phyloP scores from a whole-genome alignment of 1,284 basidiomycete species.

The Fomes fomentarius region DNA sequence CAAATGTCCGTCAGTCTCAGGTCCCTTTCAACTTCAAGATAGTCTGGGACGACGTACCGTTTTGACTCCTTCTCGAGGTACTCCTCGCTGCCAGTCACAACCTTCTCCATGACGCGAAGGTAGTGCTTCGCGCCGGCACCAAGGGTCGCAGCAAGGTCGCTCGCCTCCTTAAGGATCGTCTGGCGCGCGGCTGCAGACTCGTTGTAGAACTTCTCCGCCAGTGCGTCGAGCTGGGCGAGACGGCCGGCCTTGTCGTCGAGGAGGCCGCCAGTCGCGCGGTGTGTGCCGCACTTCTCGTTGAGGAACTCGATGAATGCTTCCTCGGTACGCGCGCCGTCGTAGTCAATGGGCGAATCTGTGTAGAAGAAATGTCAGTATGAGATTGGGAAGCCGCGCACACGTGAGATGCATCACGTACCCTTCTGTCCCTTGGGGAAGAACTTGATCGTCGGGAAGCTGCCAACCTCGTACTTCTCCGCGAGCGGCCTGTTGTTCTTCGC shows the following conservation, averaged over 20 bases:
- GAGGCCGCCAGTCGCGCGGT: slow-evolving; percentile 81
- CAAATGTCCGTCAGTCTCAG: neutral
- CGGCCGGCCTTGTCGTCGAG: slow-evolving; percentile 87
- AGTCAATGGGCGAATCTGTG: slow-evolving; percentile 58
- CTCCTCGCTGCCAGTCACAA: slow-evolving; percentile 68
- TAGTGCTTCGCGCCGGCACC: slow-evolving; percentile 79
- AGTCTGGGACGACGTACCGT: slow-evolving; percentile 68
- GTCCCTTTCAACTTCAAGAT: no score
- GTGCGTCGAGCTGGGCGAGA: slow-evolving; percentile 73
- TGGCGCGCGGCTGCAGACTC: slow-evolving; percentile 59
- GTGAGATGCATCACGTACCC: slow-evolving; percentile 12
- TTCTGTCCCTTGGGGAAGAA: slow-evolving; percentile 81
- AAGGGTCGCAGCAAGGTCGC: slow-evolving; percentile 45
- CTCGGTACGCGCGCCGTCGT: slow-evolving; percentile 71
- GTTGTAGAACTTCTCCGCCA: slow-evolving; percentile 80
- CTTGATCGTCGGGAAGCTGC: slow-evolving; percentile 89
- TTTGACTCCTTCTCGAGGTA: slow-evolving; percentile 89
- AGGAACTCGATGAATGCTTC: slow-evolving; percentile 72
- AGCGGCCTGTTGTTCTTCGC: slow-evolving; percentile 79
- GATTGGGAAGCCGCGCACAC: no score
- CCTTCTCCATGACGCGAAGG: slow-evolving; percentile 90
- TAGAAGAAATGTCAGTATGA: no score
- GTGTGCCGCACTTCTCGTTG: slow-evolving; percentile 90
- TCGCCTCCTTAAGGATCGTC: slow-evolving; percentile 68
- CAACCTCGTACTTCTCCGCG: slow-evolving; percentile 74